Conservation (phyloP, 768 basidiomycete species). For the Podaxis sp. region DNA sequence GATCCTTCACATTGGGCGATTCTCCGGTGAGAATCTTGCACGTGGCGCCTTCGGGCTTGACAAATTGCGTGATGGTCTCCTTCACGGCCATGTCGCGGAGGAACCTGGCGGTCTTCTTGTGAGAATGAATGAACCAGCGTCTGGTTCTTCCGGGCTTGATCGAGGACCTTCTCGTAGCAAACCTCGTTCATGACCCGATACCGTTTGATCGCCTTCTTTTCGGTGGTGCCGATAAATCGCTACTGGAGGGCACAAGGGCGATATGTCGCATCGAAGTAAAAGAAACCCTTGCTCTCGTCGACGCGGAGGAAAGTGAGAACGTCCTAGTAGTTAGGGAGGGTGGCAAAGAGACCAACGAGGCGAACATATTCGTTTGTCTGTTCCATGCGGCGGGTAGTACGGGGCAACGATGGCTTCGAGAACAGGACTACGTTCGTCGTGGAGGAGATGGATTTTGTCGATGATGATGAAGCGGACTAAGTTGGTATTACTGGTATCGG, state of each 20-base stretch:
- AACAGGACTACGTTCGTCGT: conserved; percentile 98
- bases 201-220: conserved; percentile 99
- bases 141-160: conserved; percentile 86
- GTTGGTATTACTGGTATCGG: conserved; percentile 96
- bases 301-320: conserved; percentile 97
- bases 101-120: conserved; percentile 96
- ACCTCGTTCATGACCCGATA: conserved; percentile 99
- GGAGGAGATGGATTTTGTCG: conserved; percentile 96
- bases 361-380: conserved; percentile 92
- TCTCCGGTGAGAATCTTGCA: conserved; percentile 89
- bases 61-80: conserved; percentile 94
- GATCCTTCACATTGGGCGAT: conserved; percentile 77
- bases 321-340: conserved; percentile 97
- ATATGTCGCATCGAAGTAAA: conserved; percentile 95
- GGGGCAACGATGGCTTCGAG: conserved; percentile 86
- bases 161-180: conserved; percentile 97
- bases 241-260: conserved; percentile 94
- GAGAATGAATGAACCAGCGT: conserved; percentile 96
- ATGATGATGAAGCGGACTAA: conserved; percentile 95
- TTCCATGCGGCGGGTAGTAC: conserved; percentile 92
- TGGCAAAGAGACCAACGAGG: conserved; percentile 93
- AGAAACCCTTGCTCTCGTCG: conserved; percentile 86
- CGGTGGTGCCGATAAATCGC: conserved; percentile 95
- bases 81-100: conserved; percentile 93
- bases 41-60: conserved; percentile 89